Percentiles rank a stretch among this genome's conserved stretches.
These are phyloP conservation scores for Ambrosia artemisiifolia DNA, from an alignment of 129 eudicot genomes.

Conservation along the genomic window DNA sequence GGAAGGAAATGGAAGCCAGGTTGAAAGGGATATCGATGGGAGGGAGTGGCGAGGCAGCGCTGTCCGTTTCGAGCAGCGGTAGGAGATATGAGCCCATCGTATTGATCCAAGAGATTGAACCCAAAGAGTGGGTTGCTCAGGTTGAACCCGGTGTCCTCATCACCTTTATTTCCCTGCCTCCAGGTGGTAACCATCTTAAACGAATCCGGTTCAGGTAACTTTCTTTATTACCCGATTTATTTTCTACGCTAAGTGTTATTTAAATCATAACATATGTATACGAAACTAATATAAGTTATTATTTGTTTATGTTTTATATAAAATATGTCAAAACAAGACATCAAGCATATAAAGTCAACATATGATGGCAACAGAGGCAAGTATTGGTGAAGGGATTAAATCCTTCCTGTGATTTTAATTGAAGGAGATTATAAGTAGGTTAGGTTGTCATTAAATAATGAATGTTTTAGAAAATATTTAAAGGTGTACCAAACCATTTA, in stretches of 20 bases:
- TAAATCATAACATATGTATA: too few relatives aligned
- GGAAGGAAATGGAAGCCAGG: slow-evolving; percentile 75
- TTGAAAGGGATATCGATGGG: slow-evolving; percentile 60
- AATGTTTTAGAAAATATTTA: not conserved
- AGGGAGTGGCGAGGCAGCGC: slow-evolving; percentile 36
- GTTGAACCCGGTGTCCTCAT: slow-evolving; percentile 76
- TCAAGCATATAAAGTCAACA: too few relatives aligned
- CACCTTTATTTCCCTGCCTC: slow-evolving; percentile 60
- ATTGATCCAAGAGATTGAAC: slow-evolving; percentile 58
- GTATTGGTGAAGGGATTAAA: too few relatives aligned
- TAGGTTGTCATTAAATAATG: not conserved
- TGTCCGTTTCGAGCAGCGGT: slow-evolving; percentile 51
- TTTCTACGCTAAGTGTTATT: too few relatives aligned
- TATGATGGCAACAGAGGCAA: too few relatives aligned
- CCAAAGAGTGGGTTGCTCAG: slow-evolving; percentile 81
- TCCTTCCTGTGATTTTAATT: too few relatives aligned
- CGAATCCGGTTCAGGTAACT: slow-evolving; percentile 83
- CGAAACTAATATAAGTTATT: too few relatives aligned
- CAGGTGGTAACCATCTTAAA: slow-evolving; percentile 86
- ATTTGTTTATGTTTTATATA: too few relatives aligned
- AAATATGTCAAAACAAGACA: too few relatives aligned
- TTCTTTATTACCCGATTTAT: too few relatives aligned
- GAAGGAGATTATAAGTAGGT: too few relatives aligned
- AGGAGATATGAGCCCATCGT: slow-evolving; percentile 54
- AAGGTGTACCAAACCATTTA: slow-evolving; percentile 18